phyloP scores from a whole-genome alignment of 2,329 filamentous ascomycete genomes.

The Claviceps sorghi region DNA sequence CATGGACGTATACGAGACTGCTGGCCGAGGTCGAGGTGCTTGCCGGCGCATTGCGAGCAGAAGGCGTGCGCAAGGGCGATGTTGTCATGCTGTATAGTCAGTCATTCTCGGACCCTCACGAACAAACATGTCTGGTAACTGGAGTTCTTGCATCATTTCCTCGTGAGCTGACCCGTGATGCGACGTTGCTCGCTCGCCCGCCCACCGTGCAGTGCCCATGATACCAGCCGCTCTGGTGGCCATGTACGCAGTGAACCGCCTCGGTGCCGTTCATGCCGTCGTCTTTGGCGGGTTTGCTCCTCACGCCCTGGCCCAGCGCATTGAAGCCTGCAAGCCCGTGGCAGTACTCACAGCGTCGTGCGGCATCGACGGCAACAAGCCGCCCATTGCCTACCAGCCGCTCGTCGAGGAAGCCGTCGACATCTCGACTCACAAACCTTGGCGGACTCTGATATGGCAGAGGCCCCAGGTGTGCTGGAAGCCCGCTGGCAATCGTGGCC shows the following conservation, averaged over 20 bases:
- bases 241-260: constrained; percentile 63
- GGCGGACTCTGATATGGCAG: constrained; percentile 69
- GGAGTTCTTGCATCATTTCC: no score
- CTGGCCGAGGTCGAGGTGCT: constrained; percentile 68
- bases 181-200: background rate
- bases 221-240: constrained; percentile 78
- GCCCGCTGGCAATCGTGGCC: constrained; percentile 47
- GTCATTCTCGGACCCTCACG: constrained; percentile 12
- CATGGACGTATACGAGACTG: constrained; percentile 60
- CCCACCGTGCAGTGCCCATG: constrained; percentile 66
- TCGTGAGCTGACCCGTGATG: background rate
- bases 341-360: constrained; percentile 80
- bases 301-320: constrained; percentile 68
- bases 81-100: constrained; percentile 80
- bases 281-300: constrained; percentile 90
- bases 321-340: constrained; percentile 64
- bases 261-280: constrained; percentile 80
- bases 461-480: constrained; percentile 64
- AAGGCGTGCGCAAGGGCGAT: constrained; percentile 71
- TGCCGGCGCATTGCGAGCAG: constrained; percentile 67
- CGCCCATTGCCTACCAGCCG: constrained; percentile 60
- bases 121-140: background rate
- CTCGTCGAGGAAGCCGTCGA: constrained; percentile 61
- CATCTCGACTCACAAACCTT: constrained; percentile 55
- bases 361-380: constrained; percentile 76